A percentile compares a stretch with the other conserved stretches of the same genome.
These are phyloP conservation scores for Chaetomiaceae sp. DNA, from an alignment of 2,329 filamentous ascomycete species.

Conservation along the genomic window DNA sequence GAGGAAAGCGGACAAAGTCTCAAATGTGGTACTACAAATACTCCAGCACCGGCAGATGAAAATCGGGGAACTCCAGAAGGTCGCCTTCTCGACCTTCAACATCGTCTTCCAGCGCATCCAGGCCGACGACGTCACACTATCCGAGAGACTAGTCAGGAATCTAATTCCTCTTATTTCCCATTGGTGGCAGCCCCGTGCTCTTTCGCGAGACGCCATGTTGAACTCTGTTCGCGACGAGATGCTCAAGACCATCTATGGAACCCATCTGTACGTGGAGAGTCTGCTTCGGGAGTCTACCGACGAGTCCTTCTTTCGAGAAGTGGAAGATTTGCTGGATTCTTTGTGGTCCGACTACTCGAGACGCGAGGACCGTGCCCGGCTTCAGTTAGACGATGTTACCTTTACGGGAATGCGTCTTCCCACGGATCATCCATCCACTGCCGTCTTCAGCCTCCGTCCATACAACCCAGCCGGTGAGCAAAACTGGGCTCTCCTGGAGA, in stretches of 20 bases:
- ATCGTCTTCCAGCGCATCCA: slow-evolving; percentile 60
- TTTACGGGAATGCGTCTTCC: slow-evolving; percentile 48
- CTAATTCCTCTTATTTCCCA: slow-evolving; percentile 67
- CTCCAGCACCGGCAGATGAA: slow-evolving; percentile 56
- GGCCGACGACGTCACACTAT: slow-evolving; percentile 63
- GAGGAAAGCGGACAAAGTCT: slow-evolving; percentile 51
- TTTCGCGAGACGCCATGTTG: slow-evolving; percentile 56
- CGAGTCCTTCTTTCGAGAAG: slow-evolving; percentile 38
- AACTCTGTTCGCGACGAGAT: slow-evolving; percentile 71
- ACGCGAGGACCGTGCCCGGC: slow-evolving; percentile 63
- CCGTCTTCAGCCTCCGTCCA: slow-evolving; percentile 50
- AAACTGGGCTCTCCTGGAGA: slow-evolving; percentile 57
- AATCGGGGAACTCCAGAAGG: slow-evolving; percentile 61
- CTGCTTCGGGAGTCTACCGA: slow-evolving; percentile 44
- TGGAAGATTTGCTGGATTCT: slow-evolving; percentile 65
- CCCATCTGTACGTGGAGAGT: slow-evolving; percentile 59
- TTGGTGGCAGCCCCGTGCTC: slow-evolving; percentile 72
- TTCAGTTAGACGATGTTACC: slow-evolving; percentile 73
- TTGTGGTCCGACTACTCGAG: slow-evolving; percentile 76
- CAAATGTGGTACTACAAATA: slow-evolving; percentile 54
- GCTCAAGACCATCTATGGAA: slow-evolving; percentile 64
- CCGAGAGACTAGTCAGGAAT: slow-evolving; percentile 54
- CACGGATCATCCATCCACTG: slow-evolving; percentile 42
- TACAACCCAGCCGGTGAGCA: slow-evolving; percentile 54
- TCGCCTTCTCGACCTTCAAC: slow-evolving; percentile 74